Evolutionary conservation across 208 protist species (phyloP).

Genomic region (Trypanosoma lewisi): DNA sequence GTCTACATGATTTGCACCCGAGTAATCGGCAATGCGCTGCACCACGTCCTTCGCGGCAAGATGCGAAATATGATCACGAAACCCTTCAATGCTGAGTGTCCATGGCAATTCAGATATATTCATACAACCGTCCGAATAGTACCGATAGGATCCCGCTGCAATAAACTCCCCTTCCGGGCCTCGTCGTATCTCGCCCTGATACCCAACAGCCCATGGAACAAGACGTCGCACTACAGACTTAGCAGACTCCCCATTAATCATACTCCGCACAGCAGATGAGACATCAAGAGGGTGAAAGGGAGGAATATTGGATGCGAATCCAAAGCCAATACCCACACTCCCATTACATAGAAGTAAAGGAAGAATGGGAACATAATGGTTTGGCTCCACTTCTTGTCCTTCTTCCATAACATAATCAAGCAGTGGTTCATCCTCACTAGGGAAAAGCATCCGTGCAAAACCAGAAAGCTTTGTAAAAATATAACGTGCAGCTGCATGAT

Average conservation of each 20-base stretch:
- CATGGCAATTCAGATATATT: constrained; percentile 77
- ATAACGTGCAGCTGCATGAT: constrained; percentile 95
- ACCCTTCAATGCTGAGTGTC: constrained; percentile 72
- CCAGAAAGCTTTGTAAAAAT: constrained; percentile 95
- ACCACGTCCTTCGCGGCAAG: constrained; percentile 77
- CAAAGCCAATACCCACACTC: constrained; percentile 98
- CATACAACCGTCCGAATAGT: constrained; percentile 66
- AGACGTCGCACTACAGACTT: constrained; percentile 75
- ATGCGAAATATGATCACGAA: constrained; percentile 67
- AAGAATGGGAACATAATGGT: constrained; percentile 98
- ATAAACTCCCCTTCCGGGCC: constrained; percentile 69
- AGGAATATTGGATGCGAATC: constrained; percentile 94
- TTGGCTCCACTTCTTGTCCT: constrained; percentile 97
- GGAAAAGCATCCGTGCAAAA: constrained; percentile 96
- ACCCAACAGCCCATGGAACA: constrained; percentile 97
- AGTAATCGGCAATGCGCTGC: constrained; percentile 88
- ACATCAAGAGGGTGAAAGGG: constrained; percentile 97
- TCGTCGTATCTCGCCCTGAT: constrained; percentile 84
- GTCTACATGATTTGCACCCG: constrained; percentile 88
- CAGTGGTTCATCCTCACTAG: constrained; percentile 95
- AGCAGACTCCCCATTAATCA: constrained; percentile 83
- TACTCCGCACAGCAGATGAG: constrained; percentile 80
- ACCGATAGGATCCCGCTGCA: constrained; percentile 63
- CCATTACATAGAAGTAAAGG: constrained; percentile 99
- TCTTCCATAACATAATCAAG: constrained; percentile 98